A percentile compares a stretch with the other conserved stretches of the same genome.
Conservation (phyloP, 164 flowering plant genomes). For the Saururus chinensis region DNA sequence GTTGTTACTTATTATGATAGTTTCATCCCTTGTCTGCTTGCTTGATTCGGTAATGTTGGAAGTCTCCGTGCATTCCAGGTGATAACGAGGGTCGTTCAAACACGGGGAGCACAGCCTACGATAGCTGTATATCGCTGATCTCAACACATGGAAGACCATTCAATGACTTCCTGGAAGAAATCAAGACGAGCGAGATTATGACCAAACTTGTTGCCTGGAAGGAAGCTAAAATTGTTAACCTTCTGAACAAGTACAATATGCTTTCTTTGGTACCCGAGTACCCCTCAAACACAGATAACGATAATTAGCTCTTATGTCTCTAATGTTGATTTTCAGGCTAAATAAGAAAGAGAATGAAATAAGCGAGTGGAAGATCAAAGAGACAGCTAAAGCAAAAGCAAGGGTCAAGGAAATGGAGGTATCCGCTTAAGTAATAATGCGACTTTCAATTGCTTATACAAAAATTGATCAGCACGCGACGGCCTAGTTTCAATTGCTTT, state of each 20-base stretch:
- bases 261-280: too few species aligned
- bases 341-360: not conserved
- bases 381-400: not conserved
- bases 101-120: not conserved
- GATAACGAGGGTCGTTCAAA: not conserved
- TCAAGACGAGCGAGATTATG: constrained; percentile 12
- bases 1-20: too few species aligned
- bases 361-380: not conserved
- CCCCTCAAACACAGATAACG: too few species aligned
- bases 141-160: constrained; percentile 6
- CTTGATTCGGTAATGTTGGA: not conserved
- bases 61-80: not conserved
- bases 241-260: constrained; percentile 10
- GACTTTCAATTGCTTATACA: too few species aligned
- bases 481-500: too few species aligned
- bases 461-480: too few species aligned
- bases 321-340: not conserved
- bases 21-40: not conserved
- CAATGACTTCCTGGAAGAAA: constrained; percentile 11
- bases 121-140: not conserved
- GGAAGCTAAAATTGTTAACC: constrained; percentile 9
- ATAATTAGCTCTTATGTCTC: too few species aligned
- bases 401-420: not conserved
- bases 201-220: constrained; percentile 9
- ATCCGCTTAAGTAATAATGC: not conserved